These are phyloP conservation scores for Zelopaecilomyces penicillatus DNA, from an alignment of 2,329 filamentous ascomycete species.

Conservation along the genomic window DNA sequence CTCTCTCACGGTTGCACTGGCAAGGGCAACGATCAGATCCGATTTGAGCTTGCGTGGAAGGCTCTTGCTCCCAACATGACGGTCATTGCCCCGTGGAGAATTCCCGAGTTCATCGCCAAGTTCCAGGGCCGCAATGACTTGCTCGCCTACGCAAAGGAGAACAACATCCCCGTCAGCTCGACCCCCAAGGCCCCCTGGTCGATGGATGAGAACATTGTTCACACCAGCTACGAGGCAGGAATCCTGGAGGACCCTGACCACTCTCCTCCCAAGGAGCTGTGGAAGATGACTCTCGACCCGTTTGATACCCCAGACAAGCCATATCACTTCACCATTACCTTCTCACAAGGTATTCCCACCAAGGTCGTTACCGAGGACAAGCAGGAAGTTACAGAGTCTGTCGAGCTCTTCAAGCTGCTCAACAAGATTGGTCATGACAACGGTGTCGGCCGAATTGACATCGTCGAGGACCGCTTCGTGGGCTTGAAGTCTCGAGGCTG, in stretches of 20 bases:
- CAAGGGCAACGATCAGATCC: conserved; percentile 1
- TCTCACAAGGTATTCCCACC: conserved; percentile 57
- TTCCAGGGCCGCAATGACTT: conserved; percentile 64
- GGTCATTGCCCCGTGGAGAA: conserved; percentile 64
- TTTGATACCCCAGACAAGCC: conserved; percentile 2
- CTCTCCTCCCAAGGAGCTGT: conserved; percentile 61
- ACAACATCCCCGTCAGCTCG: conserved; percentile 62
- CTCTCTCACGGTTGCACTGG: conserved; percentile 13
- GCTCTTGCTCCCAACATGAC: conserved; percentile 52
- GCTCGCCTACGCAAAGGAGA: conserved; percentile 59
- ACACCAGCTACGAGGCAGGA: conserved; percentile 70
- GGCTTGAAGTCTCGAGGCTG: conserved; percentile 18
- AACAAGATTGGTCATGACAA: conserved; percentile 56
- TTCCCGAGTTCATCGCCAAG: conserved; percentile 59
- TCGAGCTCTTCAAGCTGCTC: conserved; percentile 56
- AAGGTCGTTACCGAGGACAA: conserved; percentile 49
- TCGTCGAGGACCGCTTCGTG: conserved; percentile 37
- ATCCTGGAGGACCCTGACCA: conserved; percentile 51
- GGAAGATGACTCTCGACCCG: conserved; percentile 44
- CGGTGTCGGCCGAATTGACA: conserved; percentile 58
- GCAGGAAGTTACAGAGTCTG: conserved; percentile 36
- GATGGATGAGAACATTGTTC: conserved; percentile 33
- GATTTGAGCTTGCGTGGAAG: conserved; percentile 26
- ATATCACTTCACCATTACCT: conserved; percentile 51
- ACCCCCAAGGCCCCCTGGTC: conserved; percentile 66